These are phyloP conservation scores for Penicillium bovifimosum DNA, from an alignment of 495 filamentous ascomycete genomes.

Conservation along the genomic window DNA sequence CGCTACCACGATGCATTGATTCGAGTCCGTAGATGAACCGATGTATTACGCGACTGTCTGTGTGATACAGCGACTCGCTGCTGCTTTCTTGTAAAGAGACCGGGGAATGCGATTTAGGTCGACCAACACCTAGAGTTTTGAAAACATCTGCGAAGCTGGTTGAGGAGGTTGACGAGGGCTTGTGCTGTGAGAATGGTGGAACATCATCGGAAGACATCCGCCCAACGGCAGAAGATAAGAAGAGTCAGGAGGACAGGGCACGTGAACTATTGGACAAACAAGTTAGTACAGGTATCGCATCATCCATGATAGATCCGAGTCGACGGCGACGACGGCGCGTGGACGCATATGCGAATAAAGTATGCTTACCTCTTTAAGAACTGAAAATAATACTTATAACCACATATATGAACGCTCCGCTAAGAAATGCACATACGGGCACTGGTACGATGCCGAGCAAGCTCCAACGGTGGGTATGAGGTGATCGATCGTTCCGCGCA, in stretches of 20 bases:
- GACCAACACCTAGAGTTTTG: constrained; percentile 39
- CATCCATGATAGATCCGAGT: constrained; percentile 6
- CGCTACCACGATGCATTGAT: constrained; percentile 44
- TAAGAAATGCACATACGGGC: constrained; percentile 14
- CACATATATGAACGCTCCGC: constrained; percentile 12
- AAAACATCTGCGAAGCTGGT: constrained; percentile 44
- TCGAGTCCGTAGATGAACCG: constrained; percentile 32
- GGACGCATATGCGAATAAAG: background rate
- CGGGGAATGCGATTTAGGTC: constrained; percentile 37
- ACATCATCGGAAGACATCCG: constrained; percentile 48
- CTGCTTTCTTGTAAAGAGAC: constrained; percentile 32
- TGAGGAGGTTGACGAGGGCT: constrained; percentile 36
- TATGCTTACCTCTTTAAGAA: constrained; percentile 6
- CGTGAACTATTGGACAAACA: background rate
- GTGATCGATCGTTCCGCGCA: constrained; percentile 10
- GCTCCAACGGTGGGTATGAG: constrained; percentile 11
- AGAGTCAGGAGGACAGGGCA: background rate
- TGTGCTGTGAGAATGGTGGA: constrained; percentile 30
- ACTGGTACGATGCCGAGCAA: constrained; percentile 3
- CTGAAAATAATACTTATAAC: constrained; percentile 5
- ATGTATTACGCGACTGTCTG: constrained; percentile 29
- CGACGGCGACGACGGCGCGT: background rate
- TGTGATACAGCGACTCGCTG: constrained; percentile 28
- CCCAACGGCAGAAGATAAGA: constrained; percentile 17
- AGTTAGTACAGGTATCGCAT: constrained; percentile 16